Conservation (phyloP, 257 asterid genomes). For the Buddleja alternifolia region DNA sequence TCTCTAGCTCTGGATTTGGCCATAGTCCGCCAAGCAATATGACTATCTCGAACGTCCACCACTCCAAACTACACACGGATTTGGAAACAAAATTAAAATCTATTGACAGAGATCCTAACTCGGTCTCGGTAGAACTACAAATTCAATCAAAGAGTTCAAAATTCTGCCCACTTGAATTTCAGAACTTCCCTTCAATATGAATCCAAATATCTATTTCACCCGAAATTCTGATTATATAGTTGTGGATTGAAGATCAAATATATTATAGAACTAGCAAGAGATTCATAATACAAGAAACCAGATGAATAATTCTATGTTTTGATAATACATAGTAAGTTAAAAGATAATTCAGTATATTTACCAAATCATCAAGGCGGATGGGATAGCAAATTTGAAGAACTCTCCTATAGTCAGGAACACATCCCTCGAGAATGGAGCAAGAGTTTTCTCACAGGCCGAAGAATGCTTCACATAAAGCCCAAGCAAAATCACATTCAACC, state of each 20-base stretch:
- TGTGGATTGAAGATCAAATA: background rate
- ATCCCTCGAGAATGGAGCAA: constrained; percentile 40
- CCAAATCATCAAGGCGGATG: constrained; percentile 52
- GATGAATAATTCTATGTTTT: background rate
- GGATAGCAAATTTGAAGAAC: constrained; percentile 49
- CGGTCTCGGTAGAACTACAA: no score
- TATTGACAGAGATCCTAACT: background rate
- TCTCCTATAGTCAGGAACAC: constrained; percentile 33
- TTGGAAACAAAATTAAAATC: background rate
- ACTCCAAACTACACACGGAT: constrained; percentile 55
- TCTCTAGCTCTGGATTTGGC: constrained; percentile 48
- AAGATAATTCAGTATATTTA: constrained; percentile 25
- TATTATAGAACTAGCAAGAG: background rate
- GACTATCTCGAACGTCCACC: constrained; percentile 57
- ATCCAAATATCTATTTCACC: no score
- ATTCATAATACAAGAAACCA: background rate
- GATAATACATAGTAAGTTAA: background rate
- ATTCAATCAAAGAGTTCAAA: no score
- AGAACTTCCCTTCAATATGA: no score
- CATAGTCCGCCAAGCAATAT: constrained; percentile 44
- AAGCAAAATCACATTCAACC: constrained; percentile 44
- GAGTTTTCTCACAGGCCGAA: constrained; percentile 40
- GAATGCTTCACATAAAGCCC: constrained; percentile 41
- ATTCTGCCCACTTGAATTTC: no score
- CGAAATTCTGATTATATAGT: background rate